phyloP scores from a whole-genome alignment of 768 basidiomycete species.

The Lactifluus volemus region DNA sequence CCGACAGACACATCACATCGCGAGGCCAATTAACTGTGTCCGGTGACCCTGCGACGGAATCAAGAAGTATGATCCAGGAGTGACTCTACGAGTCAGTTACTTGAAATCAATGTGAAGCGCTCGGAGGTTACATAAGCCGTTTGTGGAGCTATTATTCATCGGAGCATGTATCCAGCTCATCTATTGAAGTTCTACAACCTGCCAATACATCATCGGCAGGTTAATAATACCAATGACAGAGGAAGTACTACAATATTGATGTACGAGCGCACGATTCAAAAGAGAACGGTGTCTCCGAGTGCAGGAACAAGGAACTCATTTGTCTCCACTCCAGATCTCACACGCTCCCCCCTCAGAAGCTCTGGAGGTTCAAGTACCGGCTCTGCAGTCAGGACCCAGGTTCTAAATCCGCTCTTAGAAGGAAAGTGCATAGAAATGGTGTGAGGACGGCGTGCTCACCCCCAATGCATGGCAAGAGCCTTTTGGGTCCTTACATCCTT shows the following conservation, averaged over 20 bases:
- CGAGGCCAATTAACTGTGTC: too few species aligned
- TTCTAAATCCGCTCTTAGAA: constrained; percentile 26
- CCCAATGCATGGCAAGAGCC: constrained; percentile 68
- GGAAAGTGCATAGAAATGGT: not conserved
- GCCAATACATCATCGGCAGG: not conserved
- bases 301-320: constrained; percentile 48
- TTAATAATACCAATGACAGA: not conserved
- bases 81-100: too few species aligned
- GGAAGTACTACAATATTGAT: not conserved
- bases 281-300: constrained; percentile 48
- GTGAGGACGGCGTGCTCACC: constrained; percentile 29
- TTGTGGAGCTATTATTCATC: too few species aligned
- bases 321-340: constrained; percentile 42
- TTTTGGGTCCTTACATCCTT: constrained; percentile 49
- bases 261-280: constrained; percentile 1
- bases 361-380: constrained; percentile 54
- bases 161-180: too few species aligned
- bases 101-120: too few species aligned
- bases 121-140: too few species aligned
- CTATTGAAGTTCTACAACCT: too few species aligned
- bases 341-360: constrained; percentile 42
- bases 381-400: constrained; percentile 46
- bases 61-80: too few species aligned
- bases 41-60: too few species aligned
- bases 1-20: too few species aligned